Evolutionary conservation across 108 stramenopile genomes (phyloP), one percentile per base, ranked within the genome.

Genomic region (Cylindrotheca fusiformis): DNA sequence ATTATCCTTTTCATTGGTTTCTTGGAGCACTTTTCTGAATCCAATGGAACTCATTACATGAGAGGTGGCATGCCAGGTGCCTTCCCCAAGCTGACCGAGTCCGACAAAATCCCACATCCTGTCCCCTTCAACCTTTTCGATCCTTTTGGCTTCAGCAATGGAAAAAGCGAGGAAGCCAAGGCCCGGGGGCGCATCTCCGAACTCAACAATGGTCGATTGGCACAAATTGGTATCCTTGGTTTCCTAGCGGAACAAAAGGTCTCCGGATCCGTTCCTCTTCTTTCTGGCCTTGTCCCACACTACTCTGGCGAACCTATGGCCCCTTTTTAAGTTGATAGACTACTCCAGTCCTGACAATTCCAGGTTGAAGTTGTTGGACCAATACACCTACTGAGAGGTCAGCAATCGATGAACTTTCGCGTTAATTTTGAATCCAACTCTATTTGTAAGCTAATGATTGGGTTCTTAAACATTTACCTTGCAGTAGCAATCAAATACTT

Each of bases 1-100:
- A 90, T 90, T 76, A 80, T 90, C 65, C 81, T 84, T 46, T 84
- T 90, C 63, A 61, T 90, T 66, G 81, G 85, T 26, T 86, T 90
- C 79, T 71, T 90, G 48, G 88, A 90, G 67, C 79, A 79, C 76
- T 90, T 80, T 71, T 73, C 68, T 33, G 88, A 90, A 69, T 65
- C 82, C 33, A 83, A 69, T 31, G 79, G 79, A 27, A 57, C 48
- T 19, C 88, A 90, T 59, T 90, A 90, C 83, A 90, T 86, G 85
- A 69, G 71, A 19, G 88, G 88, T 18, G 88, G 88, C 30, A 67
- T 79, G 47, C 85, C 88, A 22, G 88, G 88, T 55, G 65, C 50
- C 22, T 86, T 77, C 74, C 88, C 88, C 57, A 77, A 70, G 44
- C 82, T 90, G 66, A 63, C 67, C 29, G 80, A 84, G 21, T 51